phyloP scores from a whole-genome alignment of 176 grass and related monocot species.

The Phyllostachys edulis region DNA sequence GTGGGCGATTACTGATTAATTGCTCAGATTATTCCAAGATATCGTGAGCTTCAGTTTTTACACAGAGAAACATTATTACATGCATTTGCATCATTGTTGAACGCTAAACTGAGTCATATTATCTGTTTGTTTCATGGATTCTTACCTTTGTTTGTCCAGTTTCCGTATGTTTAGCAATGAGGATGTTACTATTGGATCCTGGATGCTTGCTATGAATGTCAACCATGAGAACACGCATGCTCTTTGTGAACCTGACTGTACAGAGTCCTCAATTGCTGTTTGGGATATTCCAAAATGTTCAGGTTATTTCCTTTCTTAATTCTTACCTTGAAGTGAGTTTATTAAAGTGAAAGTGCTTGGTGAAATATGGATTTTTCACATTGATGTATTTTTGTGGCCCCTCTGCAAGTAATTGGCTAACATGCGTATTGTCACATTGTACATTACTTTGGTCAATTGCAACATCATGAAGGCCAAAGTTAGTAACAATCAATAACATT shows the following conservation, averaged over 20 bases:
- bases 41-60: neutral
- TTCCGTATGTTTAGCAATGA: slow-evolving; percentile 99
- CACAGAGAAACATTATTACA: neutral
- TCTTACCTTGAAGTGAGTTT: slow-evolving; percentile 2
- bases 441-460: neutral
- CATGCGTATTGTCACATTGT: neutral
- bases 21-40: neutral
- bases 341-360: neutral
- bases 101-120: neutral
- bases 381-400: neutral
- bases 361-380: slow-evolving; percentile 4
- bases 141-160: slow-evolving; percentile 44
- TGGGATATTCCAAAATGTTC: slow-evolving; percentile 99
- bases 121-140: slow-evolving; percentile 2
- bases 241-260: slow-evolving; percentile 81
- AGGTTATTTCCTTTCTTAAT: slow-evolving; percentile 55
- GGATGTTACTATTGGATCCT: slow-evolving; percentile 92
- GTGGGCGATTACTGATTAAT: neutral
- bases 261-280: slow-evolving; percentile 79
- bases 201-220: slow-evolving; percentile 99
- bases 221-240: slow-evolving; percentile 88
- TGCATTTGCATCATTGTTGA: neutral
- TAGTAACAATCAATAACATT: neutral
- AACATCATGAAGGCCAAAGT: slow-evolving; percentile 5
- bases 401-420: slow-evolving; percentile 1